Evolutionary conservation across 2,329 filamentous ascomycete genomes (phyloP).

Genomic region (Lachnellula suecica): DNA sequence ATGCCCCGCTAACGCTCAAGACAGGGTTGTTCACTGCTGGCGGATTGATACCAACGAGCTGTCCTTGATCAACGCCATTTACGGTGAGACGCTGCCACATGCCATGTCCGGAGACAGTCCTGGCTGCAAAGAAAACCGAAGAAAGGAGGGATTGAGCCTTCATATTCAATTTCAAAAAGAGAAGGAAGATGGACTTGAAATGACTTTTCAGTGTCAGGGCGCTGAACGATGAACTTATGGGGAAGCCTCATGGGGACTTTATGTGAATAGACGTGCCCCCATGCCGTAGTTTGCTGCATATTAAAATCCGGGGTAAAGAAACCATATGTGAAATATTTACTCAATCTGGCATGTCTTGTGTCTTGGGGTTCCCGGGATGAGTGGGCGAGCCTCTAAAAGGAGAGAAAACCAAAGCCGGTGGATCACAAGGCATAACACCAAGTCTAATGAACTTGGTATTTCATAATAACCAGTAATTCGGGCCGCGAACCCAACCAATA

Average conservation of each 20-base stretch:
- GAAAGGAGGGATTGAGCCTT: conserved; percentile 1
- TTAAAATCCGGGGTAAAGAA: conserved; percentile 12
- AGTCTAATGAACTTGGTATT: not conserved
- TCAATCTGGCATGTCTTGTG: not conserved
- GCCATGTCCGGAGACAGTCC: conserved; percentile 35
- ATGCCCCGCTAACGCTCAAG: conserved; percentile 44
- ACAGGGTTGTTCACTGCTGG: conserved; percentile 50
- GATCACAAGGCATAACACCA: not conserved
- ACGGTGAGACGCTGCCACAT: conserved; percentile 49
- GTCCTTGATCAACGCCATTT: conserved; percentile 48
- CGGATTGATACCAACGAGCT: conserved; percentile 48
- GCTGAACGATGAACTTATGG: not conserved
- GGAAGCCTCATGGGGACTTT: conserved; percentile 1
- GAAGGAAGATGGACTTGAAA: not conserved
- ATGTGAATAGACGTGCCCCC: not conserved
- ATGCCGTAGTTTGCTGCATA: not conserved
- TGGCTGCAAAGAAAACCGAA: conserved; percentile 9
- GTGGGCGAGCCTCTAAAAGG: not conserved
- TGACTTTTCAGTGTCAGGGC: not conserved
- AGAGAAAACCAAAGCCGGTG: not conserved
- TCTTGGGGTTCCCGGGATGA: not conserved
- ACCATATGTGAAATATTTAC: conserved; percentile 8
- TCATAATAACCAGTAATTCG: conserved; percentile 6
- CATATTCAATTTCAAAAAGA: not conserved
- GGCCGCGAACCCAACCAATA: conserved; percentile 11